phyloP scores from a whole-genome alignment of 768 basidiomycete species.

The Boletus sp. region DNA sequence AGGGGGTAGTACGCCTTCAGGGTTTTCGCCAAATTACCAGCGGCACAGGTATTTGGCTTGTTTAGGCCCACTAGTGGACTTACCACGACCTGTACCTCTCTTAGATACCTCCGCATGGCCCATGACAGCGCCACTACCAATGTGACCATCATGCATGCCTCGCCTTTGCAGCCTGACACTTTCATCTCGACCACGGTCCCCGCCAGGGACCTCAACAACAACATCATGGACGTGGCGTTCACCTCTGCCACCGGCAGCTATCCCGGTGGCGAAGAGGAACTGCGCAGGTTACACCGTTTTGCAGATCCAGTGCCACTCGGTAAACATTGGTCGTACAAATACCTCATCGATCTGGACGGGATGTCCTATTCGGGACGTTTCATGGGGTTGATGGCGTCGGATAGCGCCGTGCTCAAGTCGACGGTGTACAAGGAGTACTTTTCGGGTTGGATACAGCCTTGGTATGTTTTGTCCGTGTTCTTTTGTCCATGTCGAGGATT shows the following conservation, averaged over 20 bases:
- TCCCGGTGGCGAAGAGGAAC: conserved; percentile 67
- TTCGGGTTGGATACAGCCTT: conserved; percentile 90
- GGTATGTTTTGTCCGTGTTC: conserved; percentile 40
- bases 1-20: conserved; percentile 82
- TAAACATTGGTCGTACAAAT: conserved; percentile 90
- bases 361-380: conserved; percentile 94
- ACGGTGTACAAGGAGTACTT: conserved; percentile 92
- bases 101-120: conserved; percentile 73
- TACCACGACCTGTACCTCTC: neutral
- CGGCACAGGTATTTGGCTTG: conserved; percentile 62
- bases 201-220: conserved; percentile 59
- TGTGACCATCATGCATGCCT: conserved; percentile 65
- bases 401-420: conserved; percentile 86
- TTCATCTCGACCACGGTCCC: conserved; percentile 64
- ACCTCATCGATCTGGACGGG: conserved; percentile 88
- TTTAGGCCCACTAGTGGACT: neutral
- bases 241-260: conserved; percentile 74
- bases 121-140: conserved; percentile 47
- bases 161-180: conserved; percentile 53
- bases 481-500: neutral
- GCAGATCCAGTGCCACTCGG: conserved; percentile 76
- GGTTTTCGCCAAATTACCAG: conserved; percentile 80
- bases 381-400: conserved; percentile 79
- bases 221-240: conserved; percentile 87
- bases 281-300: conserved; percentile 65